These are phyloP conservation scores for Atkinsonella hypoxylon DNA, from an alignment of 2,329 filamentous ascomycete genomes.

Conservation along the genomic window DNA sequence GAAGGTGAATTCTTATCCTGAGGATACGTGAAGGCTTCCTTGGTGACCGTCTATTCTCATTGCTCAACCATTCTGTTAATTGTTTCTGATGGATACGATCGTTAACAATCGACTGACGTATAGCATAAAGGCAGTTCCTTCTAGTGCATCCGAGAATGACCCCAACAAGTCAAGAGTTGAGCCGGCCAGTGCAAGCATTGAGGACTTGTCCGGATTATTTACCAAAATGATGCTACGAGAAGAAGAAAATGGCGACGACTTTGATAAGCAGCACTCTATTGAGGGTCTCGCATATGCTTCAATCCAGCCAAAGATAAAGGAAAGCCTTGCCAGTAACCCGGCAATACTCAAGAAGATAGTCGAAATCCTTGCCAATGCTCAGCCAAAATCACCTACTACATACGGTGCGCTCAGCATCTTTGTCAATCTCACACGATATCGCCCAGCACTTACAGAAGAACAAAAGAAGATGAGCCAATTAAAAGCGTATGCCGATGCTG, in stretches of 20 bases:
- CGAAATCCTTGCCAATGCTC: slow-evolving; percentile 44
- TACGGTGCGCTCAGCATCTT: slow-evolving; percentile 84
- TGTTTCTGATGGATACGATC: slow-evolving; percentile 4
- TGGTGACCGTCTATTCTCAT: neutral
- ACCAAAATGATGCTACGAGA: slow-evolving; percentile 52
- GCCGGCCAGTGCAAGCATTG: slow-evolving; percentile 47
- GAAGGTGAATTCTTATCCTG: slow-evolving; percentile 26
- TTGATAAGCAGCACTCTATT: slow-evolving; percentile 57
- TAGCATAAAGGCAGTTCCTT: slow-evolving; percentile 41
- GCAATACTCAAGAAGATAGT: slow-evolving; percentile 60
- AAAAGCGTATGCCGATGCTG: slow-evolving; percentile 85
- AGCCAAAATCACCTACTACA: slow-evolving; percentile 56
- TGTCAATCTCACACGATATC: slow-evolving; percentile 72
- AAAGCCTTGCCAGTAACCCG: slow-evolving; percentile 59
- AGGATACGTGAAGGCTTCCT: neutral
- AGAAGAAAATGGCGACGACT: slow-evolving; percentile 36
- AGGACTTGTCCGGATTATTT: slow-evolving; percentile 53
- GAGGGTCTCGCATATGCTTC: slow-evolving; percentile 91
- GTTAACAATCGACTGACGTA: slow-evolving; percentile 36
- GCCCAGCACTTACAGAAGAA: slow-evolving; percentile 70
- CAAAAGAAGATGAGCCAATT: slow-evolving; percentile 85
- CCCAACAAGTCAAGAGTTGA: slow-evolving; percentile 33
- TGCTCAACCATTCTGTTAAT: neutral
- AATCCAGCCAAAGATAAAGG: slow-evolving; percentile 73
- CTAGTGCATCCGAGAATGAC: slow-evolving; percentile 26